phyloP scores from a whole-genome alignment of 169 alveolate genomes.

The Plasmodium cynomolgi region DNA sequence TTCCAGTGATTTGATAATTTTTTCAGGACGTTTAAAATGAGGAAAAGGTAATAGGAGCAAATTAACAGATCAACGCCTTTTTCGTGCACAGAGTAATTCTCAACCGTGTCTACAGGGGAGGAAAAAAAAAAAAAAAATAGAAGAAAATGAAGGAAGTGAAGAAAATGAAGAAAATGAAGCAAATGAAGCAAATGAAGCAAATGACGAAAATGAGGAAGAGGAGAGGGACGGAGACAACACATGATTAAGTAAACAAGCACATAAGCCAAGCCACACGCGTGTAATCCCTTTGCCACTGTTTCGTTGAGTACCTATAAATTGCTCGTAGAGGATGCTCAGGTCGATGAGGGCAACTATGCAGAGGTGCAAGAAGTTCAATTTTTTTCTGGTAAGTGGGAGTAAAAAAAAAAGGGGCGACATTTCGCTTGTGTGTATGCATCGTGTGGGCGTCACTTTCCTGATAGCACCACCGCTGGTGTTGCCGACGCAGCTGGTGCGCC shows the following conservation, averaged over 20 bases:
- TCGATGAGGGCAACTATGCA: background rate
- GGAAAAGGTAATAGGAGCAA: conserved; percentile 17
- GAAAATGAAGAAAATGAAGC: background rate
- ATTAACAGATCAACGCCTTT: background rate
- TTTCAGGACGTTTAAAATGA: conserved; percentile 13
- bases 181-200: background rate
- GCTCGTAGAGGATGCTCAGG: conserved; percentile 36
- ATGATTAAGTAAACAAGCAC: background rate
- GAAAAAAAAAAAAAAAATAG: background rate
- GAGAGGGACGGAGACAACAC: background rate
- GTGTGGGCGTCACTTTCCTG: background rate
- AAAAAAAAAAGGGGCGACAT: background rate
- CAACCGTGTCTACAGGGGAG: conserved; percentile 9
- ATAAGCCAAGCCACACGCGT: background rate
- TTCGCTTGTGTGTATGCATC: background rate
- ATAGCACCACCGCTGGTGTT: background rate
- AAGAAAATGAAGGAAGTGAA: background rate
- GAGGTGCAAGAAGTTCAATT: background rate
- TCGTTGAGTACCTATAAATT: conserved; percentile 22
- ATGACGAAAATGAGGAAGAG: background rate
- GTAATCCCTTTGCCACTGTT: background rate
- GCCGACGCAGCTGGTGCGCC: background rate
- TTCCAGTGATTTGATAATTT: background rate
- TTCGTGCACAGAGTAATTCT: conserved; percentile 12
- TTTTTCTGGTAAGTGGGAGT: background rate